A percentile compares a stretch with the other conserved stretches of the same genome.
These are phyloP conservation scores for Phytophthora fragariaefolia DNA, from an alignment of 352 stramenopile species.

Conservation along the genomic window DNA sequence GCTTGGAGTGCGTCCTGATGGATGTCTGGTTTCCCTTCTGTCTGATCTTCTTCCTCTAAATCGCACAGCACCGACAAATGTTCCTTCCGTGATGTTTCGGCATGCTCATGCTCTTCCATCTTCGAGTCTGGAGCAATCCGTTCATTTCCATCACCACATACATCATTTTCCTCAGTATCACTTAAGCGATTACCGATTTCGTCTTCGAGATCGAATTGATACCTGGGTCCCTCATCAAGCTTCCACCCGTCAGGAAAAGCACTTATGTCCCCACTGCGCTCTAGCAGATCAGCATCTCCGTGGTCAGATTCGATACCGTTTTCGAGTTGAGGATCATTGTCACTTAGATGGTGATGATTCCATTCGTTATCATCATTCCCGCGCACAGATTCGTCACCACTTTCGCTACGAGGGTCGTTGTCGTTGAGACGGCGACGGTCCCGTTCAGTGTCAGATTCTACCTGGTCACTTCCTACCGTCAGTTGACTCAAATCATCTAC, in stretches of 20 bases:
- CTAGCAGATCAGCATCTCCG: conserved; percentile 1
- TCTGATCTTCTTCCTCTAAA: conserved; percentile 16
- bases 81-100: conserved; percentile 9
- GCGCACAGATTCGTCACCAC: background rate
- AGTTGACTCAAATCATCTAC: conserved; percentile 16
- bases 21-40: conserved; percentile 7
- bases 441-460: conserved; percentile 11
- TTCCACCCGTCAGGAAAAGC: conserved; percentile 14
- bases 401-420: background rate
- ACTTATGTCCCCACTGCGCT: conserved; percentile 1
- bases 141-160: conserved; percentile 2
- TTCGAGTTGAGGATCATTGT: conserved; percentile 2
- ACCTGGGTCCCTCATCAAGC: conserved; percentile 19
- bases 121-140: background rate
- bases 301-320: background rate
- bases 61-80: conserved; percentile 6
- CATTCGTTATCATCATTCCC: conserved; percentile 8
- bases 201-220: conserved; percentile 20
- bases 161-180: conserved; percentile 6
- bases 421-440: conserved; percentile 8
- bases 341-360: conserved; percentile 3
- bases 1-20: conserved; percentile 30
- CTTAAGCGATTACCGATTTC: conserved; percentile 22
- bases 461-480: conserved; percentile 17
- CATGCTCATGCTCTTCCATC: conserved; percentile 7